Conservation (phyloP, 164 flowering plant species). For the Nymphaea thermarum region DNA sequence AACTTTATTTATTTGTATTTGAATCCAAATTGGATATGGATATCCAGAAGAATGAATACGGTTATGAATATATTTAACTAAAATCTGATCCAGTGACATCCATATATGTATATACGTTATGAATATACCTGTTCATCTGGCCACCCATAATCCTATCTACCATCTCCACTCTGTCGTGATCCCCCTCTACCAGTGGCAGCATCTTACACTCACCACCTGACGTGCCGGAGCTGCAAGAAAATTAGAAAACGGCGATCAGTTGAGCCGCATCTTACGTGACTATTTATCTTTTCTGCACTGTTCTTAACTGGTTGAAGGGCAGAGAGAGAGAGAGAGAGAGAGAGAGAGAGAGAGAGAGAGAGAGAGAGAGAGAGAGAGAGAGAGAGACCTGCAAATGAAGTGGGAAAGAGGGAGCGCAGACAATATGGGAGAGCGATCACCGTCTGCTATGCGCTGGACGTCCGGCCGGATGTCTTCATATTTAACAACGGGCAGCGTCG, state of each 20-base stretch:
- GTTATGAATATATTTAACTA: too few species aligned
- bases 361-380: too few species aligned
- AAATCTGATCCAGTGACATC: too few species aligned
- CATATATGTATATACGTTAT: too few species aligned
- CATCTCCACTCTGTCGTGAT: conserved; percentile 44
- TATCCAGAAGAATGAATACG: too few species aligned
- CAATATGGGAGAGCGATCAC: conserved; percentile 52
- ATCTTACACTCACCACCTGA: conserved; percentile 77
- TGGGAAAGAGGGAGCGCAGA: conserved; percentile 55
- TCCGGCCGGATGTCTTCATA: conserved; percentile 62
- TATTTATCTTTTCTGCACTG: background rate
- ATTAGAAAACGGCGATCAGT: background rate
- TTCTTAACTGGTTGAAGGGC: background rate
- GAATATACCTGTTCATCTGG: conserved; percentile 66
- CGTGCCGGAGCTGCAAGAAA: conserved; percentile 55
- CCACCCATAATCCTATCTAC: conserved; percentile 71
- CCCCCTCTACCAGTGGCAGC: conserved; percentile 66
- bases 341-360: conserved; percentile 10
- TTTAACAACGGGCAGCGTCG: conserved; percentile 42
- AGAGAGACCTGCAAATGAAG: conserved; percentile 60
- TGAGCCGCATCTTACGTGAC: background rate
- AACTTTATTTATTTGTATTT: too few species aligned
- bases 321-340: background rate
- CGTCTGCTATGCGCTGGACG: conserved; percentile 61
- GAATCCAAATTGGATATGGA: too few species aligned